Base-by-base conservation (phyloP, 2,329 filamentous ascomycete genomes). In the Ophiocordyceps camponoti-leonardi region DNA sequence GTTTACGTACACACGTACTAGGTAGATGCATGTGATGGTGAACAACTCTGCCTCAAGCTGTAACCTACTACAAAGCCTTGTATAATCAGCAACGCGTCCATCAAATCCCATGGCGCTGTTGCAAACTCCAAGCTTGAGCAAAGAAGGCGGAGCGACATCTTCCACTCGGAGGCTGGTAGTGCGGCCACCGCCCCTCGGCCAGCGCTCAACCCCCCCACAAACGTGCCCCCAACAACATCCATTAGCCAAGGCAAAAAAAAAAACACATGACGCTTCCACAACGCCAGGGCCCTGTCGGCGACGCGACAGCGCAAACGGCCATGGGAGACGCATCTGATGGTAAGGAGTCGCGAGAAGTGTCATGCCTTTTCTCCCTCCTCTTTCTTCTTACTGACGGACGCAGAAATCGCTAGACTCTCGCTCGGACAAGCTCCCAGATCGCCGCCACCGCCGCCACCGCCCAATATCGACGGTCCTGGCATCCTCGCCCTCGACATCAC, bases 401-500 rank as follows among this genome's bases (percentile, higher is more conserved):
- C 51, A 68, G 67, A 65, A 52, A 61, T 69, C 51, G 58, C 62
- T 50, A 59, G 57, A 45, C 58, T 69, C 45, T 67, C 64, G 35
- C 57, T 69, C 41, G 57, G 59, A 45, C 58, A 63, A 43, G 56
- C 52, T 41, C 46, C 51, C 46, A 56, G 60, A 48, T 44, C 43
- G 20, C 50, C 51, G 45, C 52, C 55, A 30, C 55, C 53, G 44
- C 56, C 63, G 43, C 65, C 67, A 44, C 56, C 63, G 43, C 65
- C 67, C 19, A 60, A 59, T 42, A 61, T 68, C 26, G 58, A 60
- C 22, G 64, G 64, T 45, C 62, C 67, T 11, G 75, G 76, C 37
- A 60, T 81, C 22, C 59, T 78, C 46, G 63, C 72, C 35, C 64
- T 67, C 23, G 76, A 81, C 53, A 76, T 82, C 45, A 80, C 77